Base-by-base conservation (phyloP, 208 protist species). In the Crithidia acanthocephali region DNA sequence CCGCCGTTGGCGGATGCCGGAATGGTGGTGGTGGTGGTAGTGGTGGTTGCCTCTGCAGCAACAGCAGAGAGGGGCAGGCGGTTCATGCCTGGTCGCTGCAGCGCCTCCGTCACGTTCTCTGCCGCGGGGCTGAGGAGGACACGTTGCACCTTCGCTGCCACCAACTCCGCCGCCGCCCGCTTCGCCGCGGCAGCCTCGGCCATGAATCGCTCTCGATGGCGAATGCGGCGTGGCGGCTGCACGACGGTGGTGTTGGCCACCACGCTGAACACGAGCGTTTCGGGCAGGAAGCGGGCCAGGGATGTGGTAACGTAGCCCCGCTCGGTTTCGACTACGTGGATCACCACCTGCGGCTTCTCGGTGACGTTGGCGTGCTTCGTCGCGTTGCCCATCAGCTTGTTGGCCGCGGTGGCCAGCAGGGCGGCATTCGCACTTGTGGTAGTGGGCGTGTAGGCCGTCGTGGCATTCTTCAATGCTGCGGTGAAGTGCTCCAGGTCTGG, bases 271-370 rank as follows among this genome's bases (percentile, higher is more conserved):
- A 74, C 61, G 9, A 63, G 16, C 25, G 61, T 15, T 33, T 50
- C 33, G 1, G 61, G 61, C 4, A 75, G 30, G 37, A 63, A 68
- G 16, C 64, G 45, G 20, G 61, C 42, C 13, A 68, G 59, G 11
- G 70, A 75, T 18, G 70, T 35, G 22, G 70, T 75, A 25, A 75
- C 68, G 61, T 75, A 75, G 23, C 70, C 70, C 0, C 33, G 5
- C 52, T 75, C 22, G 13, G 60, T 56, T 28, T 75, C 70, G 20
- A 68, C 32, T 20, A 75, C 70, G 4, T 68, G 51, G 28, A 68
- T 75, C 0, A 68, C 61, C 15, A 64, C 30, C 30, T 68, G 48
- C 35, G 44, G 32, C 52, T 25, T 32, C 2, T 47, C 35, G 8
- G 20, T 27, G 9, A 20, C 15, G 16, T 22, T 2, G 18, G 22